phyloP scores from a whole-genome alignment of 176 grass and related monocot species.

The Paspalum vaginatum region DNA sequence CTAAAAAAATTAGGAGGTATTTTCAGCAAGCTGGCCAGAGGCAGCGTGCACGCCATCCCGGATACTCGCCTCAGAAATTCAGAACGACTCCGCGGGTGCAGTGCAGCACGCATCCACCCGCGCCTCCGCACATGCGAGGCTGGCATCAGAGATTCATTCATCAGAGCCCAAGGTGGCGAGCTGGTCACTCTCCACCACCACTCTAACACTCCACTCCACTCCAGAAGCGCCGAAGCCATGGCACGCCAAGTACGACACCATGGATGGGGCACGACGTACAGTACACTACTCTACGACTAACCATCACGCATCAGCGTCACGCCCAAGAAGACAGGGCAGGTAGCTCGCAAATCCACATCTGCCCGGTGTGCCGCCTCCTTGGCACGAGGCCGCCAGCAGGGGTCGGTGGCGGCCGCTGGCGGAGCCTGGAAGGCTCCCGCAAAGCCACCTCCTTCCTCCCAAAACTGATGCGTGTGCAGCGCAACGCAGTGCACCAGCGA shows the following conservation, averaged over 20 bases:
- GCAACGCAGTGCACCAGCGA: neutral
- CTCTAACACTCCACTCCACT: neutral
- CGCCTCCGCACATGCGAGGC: neutral
- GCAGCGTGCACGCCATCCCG: constrained; percentile 15
- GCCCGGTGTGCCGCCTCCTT: neutral
- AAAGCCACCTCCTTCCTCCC: neutral
- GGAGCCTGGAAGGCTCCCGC: neutral
- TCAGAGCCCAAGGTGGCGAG: constrained; percentile 8
- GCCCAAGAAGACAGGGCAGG: constrained; percentile 1
- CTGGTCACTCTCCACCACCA: constrained; percentile 15
- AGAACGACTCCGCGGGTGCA: neutral
- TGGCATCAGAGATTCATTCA: neutral
- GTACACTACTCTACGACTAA: neutral
- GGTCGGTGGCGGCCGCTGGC: constrained; percentile 22
- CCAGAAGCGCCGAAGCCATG: neutral
- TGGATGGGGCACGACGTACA: constrained; percentile 26
- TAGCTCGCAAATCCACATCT: constrained; percentile 57
- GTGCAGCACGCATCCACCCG: neutral
- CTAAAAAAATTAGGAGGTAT: neutral
- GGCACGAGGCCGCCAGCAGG: neutral
- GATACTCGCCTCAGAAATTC: neutral
- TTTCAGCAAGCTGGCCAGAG: neutral
- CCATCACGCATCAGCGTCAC: neutral
- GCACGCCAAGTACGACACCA: neutral
- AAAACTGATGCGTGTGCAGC: neutral